Evolutionary conservation across 768 basidiomycete species (phyloP).

Genomic region (Hypholoma fasciculare): DNA sequence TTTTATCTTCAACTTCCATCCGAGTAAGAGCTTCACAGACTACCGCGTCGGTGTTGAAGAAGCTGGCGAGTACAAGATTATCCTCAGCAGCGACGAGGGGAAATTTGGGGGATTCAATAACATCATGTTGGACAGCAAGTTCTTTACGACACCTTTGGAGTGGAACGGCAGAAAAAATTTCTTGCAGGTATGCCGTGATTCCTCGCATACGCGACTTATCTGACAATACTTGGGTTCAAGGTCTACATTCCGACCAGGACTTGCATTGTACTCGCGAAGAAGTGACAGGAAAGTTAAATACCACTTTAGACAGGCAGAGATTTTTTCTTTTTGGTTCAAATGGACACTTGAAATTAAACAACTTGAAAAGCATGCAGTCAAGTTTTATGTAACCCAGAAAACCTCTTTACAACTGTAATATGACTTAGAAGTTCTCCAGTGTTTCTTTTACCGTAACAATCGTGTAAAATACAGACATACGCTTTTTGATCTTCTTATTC

Average conservation of each 20-base stretch:
- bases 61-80: constrained; percentile 80
- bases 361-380: too few species aligned
- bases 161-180: constrained; percentile 96
- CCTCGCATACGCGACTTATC: neutral
- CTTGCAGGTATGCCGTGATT: constrained; percentile 56
- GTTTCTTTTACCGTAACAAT: too few species aligned
- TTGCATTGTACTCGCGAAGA: constrained; percentile 62
- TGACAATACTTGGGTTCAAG: constrained; percentile 29
- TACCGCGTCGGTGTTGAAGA: constrained; percentile 91
- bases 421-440: too few species aligned
- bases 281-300: neutral
- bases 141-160: constrained; percentile 80
- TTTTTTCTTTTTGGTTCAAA: too few species aligned
- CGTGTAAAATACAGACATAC: too few species aligned
- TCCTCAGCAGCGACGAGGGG: constrained; percentile 85
- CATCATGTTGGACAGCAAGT: constrained; percentile 59
- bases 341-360: too few species aligned
- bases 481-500: neutral
- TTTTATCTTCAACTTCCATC: constrained; percentile 98
- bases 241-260: constrained; percentile 73
- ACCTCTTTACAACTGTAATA: neutral
- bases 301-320: too few species aligned
- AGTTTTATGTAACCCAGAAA: neutral
- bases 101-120: constrained; percentile 91
- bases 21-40: constrained; percentile 86